Conservation (phyloP, 495 filamentous ascomycete genomes). For the Penicillium longicatenatum region DNA sequence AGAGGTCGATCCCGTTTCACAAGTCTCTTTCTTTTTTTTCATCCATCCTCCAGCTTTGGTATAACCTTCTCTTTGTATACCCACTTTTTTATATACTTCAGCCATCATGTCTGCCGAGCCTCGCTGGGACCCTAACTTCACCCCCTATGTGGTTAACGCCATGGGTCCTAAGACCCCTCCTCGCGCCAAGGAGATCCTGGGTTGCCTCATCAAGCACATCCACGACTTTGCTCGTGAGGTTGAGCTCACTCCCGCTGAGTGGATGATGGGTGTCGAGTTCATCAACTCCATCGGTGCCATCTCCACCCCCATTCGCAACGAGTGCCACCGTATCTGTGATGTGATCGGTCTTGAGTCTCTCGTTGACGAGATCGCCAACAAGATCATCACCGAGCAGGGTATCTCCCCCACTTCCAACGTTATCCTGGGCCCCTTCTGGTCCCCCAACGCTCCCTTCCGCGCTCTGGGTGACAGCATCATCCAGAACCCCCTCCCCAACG, state of each 20-base stretch:
- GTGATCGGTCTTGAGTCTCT: conserved; percentile 82
- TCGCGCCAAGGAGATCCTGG: conserved; percentile 65
- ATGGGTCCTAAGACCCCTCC: conserved; percentile 74
- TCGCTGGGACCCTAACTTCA: conserved; percentile 75
- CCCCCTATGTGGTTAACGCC: conserved; percentile 68
- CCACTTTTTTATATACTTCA: neutral
- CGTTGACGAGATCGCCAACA: conserved; percentile 84
- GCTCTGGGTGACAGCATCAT: conserved; percentile 70
- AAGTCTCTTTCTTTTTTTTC: neutral
- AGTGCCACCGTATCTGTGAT: conserved; percentile 77
- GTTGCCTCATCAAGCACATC: conserved; percentile 69
- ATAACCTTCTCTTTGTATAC: neutral
- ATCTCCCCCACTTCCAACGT: conserved; percentile 75
- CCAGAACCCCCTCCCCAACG: conserved; percentile 63
- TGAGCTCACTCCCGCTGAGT: conserved; percentile 78
- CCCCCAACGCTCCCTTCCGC: conserved; percentile 78
- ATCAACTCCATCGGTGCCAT: conserved; percentile 56
- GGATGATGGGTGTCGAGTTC: conserved; percentile 75
- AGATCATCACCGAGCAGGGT: conserved; percentile 69
- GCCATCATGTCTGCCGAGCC: conserved; percentile 35
- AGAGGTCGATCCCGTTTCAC: neutral
- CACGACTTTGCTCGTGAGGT: conserved; percentile 85
- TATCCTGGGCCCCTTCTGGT: conserved; percentile 89
- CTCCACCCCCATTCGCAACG: conserved; percentile 63
- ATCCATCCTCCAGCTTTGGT: neutral